Evolutionary conservation across 2,329 filamentous ascomycete genomes (phyloP).

Genomic region (Cryphonectria parasitica): DNA sequence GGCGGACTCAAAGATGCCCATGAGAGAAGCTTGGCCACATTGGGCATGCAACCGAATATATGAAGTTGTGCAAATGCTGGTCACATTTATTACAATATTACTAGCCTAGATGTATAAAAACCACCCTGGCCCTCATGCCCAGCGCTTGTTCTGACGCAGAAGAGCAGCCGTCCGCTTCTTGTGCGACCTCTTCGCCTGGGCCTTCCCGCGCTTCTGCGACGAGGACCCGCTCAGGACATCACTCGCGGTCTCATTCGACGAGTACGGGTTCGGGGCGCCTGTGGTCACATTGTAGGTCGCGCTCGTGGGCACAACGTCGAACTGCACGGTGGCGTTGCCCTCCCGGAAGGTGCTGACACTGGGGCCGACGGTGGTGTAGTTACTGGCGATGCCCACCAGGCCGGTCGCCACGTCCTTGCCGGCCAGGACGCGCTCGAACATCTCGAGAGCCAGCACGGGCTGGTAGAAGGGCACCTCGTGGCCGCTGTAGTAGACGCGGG

Average conservation of each 20-base stretch:
- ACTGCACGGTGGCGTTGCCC: conserved; percentile 43
- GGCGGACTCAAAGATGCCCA: no score
- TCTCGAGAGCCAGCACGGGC: conserved; percentile 50
- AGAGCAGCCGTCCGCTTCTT: conserved; percentile 11
- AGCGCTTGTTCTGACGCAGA: conserved; percentile 14
- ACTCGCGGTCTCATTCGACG: conserved; percentile 2
- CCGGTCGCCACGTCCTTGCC: conserved; percentile 57
- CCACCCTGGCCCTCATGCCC: background rate
- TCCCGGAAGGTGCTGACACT: conserved; percentile 49
- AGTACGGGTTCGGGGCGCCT: conserved; percentile 34
- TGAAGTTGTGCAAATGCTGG: background rate
- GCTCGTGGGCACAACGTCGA: conserved; percentile 36
- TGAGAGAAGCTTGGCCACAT: no score
- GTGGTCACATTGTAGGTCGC: conserved; percentile 39
- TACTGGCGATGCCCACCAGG: conserved; percentile 42
- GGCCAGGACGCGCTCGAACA: conserved; percentile 52
- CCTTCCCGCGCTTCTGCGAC: background rate
- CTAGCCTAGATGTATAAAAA: background rate
- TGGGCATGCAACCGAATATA: no score
- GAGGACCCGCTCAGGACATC: background rate
- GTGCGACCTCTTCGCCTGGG: background rate
- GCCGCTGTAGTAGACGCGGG: conserved; percentile 48
- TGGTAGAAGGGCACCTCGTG: conserved; percentile 58
- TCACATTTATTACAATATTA: background rate
- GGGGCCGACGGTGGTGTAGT: conserved; percentile 45